Conservation (phyloP, 2,329 filamentous ascomycete species). For the Endothia cerciana region DNA sequence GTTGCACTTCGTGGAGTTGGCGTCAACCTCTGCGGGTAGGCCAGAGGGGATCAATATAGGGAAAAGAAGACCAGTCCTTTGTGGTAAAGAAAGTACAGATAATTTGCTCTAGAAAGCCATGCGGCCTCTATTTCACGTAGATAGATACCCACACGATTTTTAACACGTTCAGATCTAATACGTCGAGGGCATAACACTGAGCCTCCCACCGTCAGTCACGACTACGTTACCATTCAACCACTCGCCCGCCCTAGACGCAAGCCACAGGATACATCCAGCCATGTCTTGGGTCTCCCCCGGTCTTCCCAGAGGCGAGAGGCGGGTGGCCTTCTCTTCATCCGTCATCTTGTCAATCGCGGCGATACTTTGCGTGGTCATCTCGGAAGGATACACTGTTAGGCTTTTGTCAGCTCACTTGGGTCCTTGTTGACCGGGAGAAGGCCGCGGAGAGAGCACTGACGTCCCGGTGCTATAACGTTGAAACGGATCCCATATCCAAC, state of each 20-base stretch:
- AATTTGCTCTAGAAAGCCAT: neutral
- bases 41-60: neutral
- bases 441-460: conserved; percentile 35
- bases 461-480: conserved; percentile 48
- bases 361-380: conserved; percentile 14
- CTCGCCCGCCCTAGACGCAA: conserved; percentile 15
- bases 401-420: neutral
- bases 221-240: conserved; percentile 16
- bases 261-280: conserved; percentile 19
- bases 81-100: neutral
- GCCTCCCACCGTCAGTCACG: conserved; percentile 13
- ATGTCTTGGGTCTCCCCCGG: conserved; percentile 14
- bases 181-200: conserved; percentile 13
- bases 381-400: conserved; percentile 18
- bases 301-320: conserved; percentile 4
- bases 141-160: neutral
- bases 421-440: neutral
- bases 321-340: neutral
- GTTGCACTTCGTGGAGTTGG: neutral
- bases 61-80: neutral
- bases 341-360: neutral
- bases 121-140: neutral
- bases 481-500: conserved; percentile 61
- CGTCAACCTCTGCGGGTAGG: neutral
- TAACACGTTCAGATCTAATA: neutral